Conservation (phyloP, 345 rosid genomes). For the Lepidium didymum region DNA sequence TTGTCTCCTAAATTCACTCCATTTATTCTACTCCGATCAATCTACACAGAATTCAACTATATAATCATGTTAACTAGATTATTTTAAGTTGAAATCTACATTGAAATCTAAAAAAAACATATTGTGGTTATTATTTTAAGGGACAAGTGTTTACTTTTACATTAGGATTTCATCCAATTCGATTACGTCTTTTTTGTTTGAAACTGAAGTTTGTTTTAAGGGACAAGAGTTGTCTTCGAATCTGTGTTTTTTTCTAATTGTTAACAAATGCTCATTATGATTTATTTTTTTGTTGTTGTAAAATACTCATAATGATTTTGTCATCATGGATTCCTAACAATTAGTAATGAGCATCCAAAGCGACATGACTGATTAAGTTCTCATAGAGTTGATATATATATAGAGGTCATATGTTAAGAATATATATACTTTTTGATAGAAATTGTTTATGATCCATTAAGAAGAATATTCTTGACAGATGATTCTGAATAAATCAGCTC, state of each 20-base stretch:
- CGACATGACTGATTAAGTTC: not conserved
- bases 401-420: not conserved
- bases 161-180: not conserved
- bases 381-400: not conserved
- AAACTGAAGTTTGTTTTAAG: not conserved
- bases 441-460: too few relatives aligned
- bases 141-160: slow-evolving; percentile 10
- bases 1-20: slow-evolving; percentile 27
- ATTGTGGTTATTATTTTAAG: not conserved
- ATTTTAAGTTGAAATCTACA: not conserved
- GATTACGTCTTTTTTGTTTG: not conserved
- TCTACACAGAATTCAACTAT: slow-evolving; percentile 16
- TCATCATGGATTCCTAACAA: not conserved
- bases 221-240: too few relatives aligned
- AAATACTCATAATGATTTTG: not conserved
- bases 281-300: too few relatives aligned
- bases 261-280: not conserved
- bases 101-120: not conserved
- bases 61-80: not conserved
- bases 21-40: slow-evolving; percentile 20
- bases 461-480: too few relatives aligned
- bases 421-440: not conserved
- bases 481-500: too few relatives aligned
- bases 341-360: not conserved
- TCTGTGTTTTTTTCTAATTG: not conserved